Evolutionary conservation across 176 grass and related monocot genomes (phyloP).

Genomic region (Pontederia paniculata): DNA sequence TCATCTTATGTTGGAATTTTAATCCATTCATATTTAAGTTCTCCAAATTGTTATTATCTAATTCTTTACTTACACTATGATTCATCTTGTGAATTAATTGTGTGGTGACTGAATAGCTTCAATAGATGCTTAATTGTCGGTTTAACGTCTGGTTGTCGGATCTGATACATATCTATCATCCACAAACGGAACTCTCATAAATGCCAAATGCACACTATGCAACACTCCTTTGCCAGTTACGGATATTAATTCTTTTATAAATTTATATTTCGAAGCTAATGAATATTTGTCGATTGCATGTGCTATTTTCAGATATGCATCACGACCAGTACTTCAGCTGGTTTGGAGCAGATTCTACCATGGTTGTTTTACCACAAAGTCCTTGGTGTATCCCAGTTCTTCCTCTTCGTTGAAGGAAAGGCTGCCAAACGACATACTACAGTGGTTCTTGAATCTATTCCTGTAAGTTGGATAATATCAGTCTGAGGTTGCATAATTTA

Average conservation of each 20-base stretch:
- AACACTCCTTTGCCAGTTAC: background rate
- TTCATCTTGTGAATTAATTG: background rate
- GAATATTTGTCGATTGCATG: background rate
- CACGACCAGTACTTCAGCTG: constrained; percentile 72
- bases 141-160: background rate
- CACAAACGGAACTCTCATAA: too few relatives aligned
- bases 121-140: too few relatives aligned
- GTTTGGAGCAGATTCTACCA: constrained; percentile 84
- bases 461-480: constrained; percentile 30
- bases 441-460: constrained; percentile 76
- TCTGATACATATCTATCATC: too few relatives aligned
- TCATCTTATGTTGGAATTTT: too few relatives aligned
- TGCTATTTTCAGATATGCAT: constrained; percentile 47
- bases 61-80: too few relatives aligned
- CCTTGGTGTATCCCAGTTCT: constrained; percentile 63
- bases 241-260: background rate
- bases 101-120: too few relatives aligned
- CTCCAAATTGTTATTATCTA: too few relatives aligned
- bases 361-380: constrained; percentile 98
- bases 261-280: background rate
- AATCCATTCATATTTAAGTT: too few relatives aligned
- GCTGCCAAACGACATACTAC: constrained; percentile 65
- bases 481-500: too few relatives aligned
- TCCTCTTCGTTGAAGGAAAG: constrained; percentile 88
- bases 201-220: too few relatives aligned